Percentiles rank a stretch among this genome's conserved stretches.
Conservation (phyloP, 768 basidiomycete genomes). For the Trametes elegans region DNA sequence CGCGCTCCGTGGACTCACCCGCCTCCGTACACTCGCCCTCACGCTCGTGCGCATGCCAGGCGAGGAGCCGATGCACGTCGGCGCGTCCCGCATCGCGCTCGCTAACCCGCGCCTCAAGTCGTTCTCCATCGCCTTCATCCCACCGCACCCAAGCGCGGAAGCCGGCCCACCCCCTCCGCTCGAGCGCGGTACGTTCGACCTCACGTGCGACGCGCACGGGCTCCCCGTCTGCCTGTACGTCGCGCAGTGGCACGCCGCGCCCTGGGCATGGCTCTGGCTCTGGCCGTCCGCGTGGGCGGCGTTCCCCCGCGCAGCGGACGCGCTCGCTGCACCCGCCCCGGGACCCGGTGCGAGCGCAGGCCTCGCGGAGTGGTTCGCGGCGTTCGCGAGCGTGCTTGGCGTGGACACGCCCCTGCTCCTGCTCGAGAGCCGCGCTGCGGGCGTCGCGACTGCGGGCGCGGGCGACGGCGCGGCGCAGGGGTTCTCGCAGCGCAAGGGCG, state of each 20-base stretch:
- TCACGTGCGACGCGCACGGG: constrained; percentile 61
- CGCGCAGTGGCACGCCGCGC: constrained; percentile 44
- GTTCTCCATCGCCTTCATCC: constrained; percentile 67
- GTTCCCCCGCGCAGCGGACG: not conserved
- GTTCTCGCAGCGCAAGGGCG: not conserved
- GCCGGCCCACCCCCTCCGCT: constrained; percentile 38
- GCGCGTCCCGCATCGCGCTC: constrained; percentile 61
- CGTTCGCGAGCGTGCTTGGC: constrained; percentile 9
- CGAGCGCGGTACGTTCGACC: constrained; percentile 53
- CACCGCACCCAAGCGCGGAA: constrained; percentile 36
- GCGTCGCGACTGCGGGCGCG: not conserved
- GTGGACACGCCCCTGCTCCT: constrained; percentile 2
- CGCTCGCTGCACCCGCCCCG: too few relatives aligned
- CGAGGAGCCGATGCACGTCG: constrained; percentile 55
- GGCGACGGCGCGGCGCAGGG: not conserved
- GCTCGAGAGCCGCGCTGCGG: constrained; percentile 7
- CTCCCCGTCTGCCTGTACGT: constrained; percentile 55
- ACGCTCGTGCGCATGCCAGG: constrained; percentile 67
- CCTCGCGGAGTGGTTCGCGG: constrained; percentile 14
- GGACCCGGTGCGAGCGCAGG: not conserved
- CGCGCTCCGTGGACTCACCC: constrained; percentile 56
- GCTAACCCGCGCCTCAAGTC: constrained; percentile 63
- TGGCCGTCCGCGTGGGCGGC: constrained; percentile 8
- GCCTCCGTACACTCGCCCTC: constrained; percentile 59
- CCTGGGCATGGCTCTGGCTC: constrained; percentile 49